A percentile compares a stretch with the other conserved stretches of the same genome.
phyloP scores from a whole-genome alignment of 2,329 filamentous ascomycete genomes.

The Talaromyces sp. region DNA sequence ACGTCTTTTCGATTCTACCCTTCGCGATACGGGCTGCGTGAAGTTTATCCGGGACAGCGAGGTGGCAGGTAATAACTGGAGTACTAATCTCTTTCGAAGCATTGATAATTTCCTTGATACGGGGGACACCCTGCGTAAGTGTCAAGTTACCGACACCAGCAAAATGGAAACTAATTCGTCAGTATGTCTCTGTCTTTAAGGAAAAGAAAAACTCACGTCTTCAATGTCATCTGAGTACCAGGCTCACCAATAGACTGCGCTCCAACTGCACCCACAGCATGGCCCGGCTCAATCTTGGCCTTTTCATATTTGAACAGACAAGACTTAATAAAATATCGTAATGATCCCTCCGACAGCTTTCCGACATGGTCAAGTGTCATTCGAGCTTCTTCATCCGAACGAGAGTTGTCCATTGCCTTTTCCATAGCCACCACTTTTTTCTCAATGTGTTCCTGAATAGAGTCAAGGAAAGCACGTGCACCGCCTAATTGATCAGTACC shows the following conservation, averaged over 20 bases:
- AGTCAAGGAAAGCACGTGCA: slow-evolving; percentile 74
- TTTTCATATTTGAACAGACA: slow-evolving; percentile 88
- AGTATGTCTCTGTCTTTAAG: background rate
- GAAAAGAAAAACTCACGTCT: slow-evolving; percentile 65
- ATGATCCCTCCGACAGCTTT: slow-evolving; percentile 73
- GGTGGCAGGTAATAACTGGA: slow-evolving; percentile 82
- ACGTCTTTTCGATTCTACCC: slow-evolving; percentile 92
- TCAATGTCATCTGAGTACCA: slow-evolving; percentile 97
- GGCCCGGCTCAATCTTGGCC: slow-evolving; percentile 88
- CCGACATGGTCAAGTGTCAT: slow-evolving; percentile 64
- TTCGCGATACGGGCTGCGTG: slow-evolving; percentile 88
- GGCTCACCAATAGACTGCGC: slow-evolving; percentile 98
- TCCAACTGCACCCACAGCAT: slow-evolving; percentile 92
- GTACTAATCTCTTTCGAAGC: slow-evolving; percentile 92
- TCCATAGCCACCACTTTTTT: slow-evolving; percentile 61
- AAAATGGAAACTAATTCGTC: slow-evolving; percentile 62
- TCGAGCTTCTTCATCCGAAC: slow-evolving; percentile 29
- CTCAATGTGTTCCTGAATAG: slow-evolving; percentile 69
- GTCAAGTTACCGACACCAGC: slow-evolving; percentile 99
- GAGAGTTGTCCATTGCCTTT: slow-evolving; percentile 31
- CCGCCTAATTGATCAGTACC: slow-evolving; percentile 76
- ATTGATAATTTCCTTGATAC: slow-evolving; percentile 99
- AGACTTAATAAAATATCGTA: slow-evolving; percentile 72
- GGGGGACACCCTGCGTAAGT: slow-evolving; percentile 97
- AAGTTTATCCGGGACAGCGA: slow-evolving; percentile 64